Evolutionary conservation across 176 grass and related monocot genomes (phyloP).

Genomic region (Rhynchospora breviuscula): DNA sequence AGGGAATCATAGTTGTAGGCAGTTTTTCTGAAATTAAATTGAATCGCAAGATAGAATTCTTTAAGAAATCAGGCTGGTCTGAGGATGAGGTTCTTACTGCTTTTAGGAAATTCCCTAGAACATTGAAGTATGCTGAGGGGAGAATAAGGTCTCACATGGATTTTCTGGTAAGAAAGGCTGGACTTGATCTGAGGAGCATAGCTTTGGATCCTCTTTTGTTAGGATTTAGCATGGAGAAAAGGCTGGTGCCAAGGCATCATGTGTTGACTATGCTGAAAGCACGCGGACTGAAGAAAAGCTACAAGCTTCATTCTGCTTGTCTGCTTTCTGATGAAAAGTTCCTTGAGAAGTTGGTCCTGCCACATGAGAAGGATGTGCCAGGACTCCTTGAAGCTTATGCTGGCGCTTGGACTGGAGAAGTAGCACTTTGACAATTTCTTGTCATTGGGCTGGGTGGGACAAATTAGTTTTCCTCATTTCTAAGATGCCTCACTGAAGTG

Average conservation of each 20-base stretch:
- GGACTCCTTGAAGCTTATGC: neutral
- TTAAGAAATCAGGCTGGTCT: neutral
- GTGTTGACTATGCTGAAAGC: constrained; percentile 1
- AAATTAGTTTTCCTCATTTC: too few species aligned
- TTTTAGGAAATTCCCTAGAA: neutral
- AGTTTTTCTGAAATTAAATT: neutral
- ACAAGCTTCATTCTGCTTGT: neutral
- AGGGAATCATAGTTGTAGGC: neutral
- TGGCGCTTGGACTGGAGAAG: neutral
- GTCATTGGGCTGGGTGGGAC: too few species aligned
- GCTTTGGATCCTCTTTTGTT: neutral
- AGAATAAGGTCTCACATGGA: constrained; percentile 5
- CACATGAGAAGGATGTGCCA: neutral
- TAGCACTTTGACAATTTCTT: neutral
- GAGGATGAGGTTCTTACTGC: neutral
- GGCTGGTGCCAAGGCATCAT: neutral
- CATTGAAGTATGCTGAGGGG: neutral
- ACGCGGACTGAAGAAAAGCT: neutral
- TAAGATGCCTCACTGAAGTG: too few species aligned
- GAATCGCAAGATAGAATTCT: neutral
- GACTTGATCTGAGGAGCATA: neutral
- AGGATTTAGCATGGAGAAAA: neutral
- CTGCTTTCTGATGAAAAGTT: neutral
- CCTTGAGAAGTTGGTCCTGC: neutral
- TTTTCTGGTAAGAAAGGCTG: neutral